phyloP scores from a whole-genome alignment of 2,329 filamentous ascomycete species.

The Cercospora brassicicola region DNA sequence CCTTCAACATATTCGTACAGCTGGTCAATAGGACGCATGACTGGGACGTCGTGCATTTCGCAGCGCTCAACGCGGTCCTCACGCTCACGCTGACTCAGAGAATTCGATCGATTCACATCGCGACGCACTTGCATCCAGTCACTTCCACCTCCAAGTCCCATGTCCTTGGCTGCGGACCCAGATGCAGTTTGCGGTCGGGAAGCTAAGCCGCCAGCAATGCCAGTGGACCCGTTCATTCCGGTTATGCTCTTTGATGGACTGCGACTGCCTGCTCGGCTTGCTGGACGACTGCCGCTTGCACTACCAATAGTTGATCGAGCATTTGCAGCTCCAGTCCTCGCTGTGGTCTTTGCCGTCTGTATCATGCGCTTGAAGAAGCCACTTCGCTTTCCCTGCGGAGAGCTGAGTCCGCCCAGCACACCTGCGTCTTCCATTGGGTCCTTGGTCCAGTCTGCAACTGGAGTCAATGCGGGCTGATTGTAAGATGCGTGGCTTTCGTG shows the following conservation, averaged over 20 bases:
- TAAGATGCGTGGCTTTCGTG: slow-evolving; percentile 78
- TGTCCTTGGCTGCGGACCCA: slow-evolving; percentile 60
- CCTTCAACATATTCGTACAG: slow-evolving; percentile 82
- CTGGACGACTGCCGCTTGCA: slow-evolving; percentile 42
- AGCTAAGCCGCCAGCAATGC: slow-evolving; percentile 54
- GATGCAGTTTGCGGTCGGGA: slow-evolving; percentile 32
- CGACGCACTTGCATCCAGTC: slow-evolving; percentile 98
- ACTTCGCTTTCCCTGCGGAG: slow-evolving; percentile 74
- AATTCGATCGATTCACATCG: slow-evolving; percentile 94
- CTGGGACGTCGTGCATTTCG: slow-evolving; percentile 89
- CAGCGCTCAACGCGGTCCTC: slow-evolving; percentile 83
- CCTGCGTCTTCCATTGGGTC: slow-evolving; percentile 64
- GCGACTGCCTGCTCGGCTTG: slow-evolving; percentile 42
- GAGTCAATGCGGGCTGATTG: slow-evolving; percentile 57
- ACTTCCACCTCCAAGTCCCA: slow-evolving; percentile 63
- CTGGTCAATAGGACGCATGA: slow-evolving; percentile 85
- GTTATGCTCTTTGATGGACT: slow-evolving; percentile 50
- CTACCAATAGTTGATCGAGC: slow-evolving; percentile 80
- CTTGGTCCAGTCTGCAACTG: slow-evolving; percentile 62
- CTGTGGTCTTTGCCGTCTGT: slow-evolving; percentile 85
- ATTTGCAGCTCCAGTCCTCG: slow-evolving; percentile 71
- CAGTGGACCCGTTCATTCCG: slow-evolving; percentile 51
- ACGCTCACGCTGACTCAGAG: slow-evolving; percentile 82
- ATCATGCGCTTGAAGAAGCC: slow-evolving; percentile 96
- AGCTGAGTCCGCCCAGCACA: slow-evolving; percentile 72